Conservation (phyloP, 768 basidiomycete genomes). For the Tulasnella sp. region DNA sequence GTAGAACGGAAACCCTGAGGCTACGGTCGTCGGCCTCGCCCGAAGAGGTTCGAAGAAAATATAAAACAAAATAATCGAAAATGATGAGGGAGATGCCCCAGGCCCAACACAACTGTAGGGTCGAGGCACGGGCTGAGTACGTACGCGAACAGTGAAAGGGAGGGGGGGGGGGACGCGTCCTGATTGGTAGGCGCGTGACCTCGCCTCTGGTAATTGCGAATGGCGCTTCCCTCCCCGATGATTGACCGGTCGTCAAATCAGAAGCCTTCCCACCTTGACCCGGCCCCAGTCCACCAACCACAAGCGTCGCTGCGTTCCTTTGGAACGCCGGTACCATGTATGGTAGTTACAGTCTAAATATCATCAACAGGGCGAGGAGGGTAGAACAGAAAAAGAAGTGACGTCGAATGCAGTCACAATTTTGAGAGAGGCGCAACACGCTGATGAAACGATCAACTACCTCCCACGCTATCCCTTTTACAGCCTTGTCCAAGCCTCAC, state of each 20-base stretch:
- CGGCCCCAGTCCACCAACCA: neutral
- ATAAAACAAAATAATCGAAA: neutral
- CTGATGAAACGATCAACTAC: neutral
- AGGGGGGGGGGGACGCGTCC: neutral
- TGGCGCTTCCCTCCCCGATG: neutral
- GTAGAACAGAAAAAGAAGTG: neutral
- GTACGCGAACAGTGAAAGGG: neutral
- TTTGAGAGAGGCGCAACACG: neutral
- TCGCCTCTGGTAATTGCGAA: neutral
- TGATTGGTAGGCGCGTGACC: neutral
- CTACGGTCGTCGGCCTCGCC: neutral
- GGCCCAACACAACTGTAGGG: neutral
- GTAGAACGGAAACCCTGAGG: neutral
- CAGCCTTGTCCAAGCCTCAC: neutral
- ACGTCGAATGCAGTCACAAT: neutral
- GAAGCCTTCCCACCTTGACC: conserved; percentile 5
- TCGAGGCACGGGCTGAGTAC: neutral
- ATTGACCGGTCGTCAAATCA: conserved; percentile 10
- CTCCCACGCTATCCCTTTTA: neutral
- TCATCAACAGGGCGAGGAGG: neutral
- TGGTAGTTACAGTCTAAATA: neutral
- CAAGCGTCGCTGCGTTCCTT: neutral
- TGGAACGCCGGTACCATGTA: neutral
- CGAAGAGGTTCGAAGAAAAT: neutral
- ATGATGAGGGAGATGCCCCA: neutral